Evolutionary conservation across 176 grass and related monocot species (phyloP), one percentile per base, ranked within the genome.

Genomic region (Urochloa ruziziensis): DNA sequence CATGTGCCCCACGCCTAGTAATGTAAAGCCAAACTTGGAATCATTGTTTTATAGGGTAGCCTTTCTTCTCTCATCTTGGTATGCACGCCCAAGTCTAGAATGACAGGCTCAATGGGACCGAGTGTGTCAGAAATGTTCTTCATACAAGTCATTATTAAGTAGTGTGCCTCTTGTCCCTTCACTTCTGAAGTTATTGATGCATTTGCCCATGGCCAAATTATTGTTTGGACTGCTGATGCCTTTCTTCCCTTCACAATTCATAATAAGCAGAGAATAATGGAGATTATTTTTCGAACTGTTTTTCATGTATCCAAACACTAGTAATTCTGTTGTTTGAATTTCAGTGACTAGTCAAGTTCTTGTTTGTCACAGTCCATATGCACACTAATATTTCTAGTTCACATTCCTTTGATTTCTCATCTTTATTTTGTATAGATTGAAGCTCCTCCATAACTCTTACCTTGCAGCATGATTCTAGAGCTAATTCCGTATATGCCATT

Each of bases 301-400:
- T 67, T 67, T 67, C 34, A 23, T 67, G 32, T 67, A 67, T 67
- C 64, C 64, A 23, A 39, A 67, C 64, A 67, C 40, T 67, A 67
- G 64, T 67, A 43, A 23, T 69, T 69, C 66, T 69, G 36, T 44
- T 44, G 67, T 69, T 69, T 69, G 36, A 69, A 44, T 69, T 44
- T 69, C 67, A 69, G 23, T 25, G 5, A 44, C 67, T 69, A 44
- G 10, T 11, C 34, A 39, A 67, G 36, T 67, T 67, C 25, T 70
- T 42, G 37, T 70, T 24, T 25, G 39, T 13, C 21, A 44, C 39
- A 44, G 23, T 70, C 10, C 67, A 43, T 70, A 51, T 24, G 36
- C 21, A 46, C 67, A 27, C n/a, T 44, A 70, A 9, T 70, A 44
- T 27, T 70, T 43, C 67, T 70, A 70, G 23, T 70, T 70, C 44